Conservation (phyloP, 2,329 filamentous ascomycete species). For the Trichoderma sp. region DNA sequence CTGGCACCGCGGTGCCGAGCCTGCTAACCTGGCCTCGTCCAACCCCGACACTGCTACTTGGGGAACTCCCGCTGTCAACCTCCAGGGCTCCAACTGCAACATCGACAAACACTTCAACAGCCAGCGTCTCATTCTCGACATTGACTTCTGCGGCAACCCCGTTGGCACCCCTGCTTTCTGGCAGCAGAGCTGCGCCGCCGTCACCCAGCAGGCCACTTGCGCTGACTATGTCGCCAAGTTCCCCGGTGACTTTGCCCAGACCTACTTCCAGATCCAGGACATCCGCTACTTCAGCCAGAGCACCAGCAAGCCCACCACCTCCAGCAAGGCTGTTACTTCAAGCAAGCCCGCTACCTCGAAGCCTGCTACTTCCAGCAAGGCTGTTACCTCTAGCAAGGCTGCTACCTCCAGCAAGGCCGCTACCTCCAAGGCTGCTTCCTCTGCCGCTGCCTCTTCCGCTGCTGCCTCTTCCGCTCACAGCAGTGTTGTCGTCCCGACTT, state of each 20-base stretch:
- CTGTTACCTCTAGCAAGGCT: background rate
- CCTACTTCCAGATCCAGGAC: conserved; percentile 47
- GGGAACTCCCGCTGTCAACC: conserved; percentile 62
- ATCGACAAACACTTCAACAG: conserved; percentile 61
- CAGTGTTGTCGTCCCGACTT: background rate
- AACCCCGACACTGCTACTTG: conserved; percentile 62
- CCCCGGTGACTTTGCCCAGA: conserved; percentile 38
- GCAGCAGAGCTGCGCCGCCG: conserved; percentile 28
- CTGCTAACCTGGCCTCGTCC: conserved; percentile 37
- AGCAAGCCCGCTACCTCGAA: background rate
- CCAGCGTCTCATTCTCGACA: conserved; percentile 73
- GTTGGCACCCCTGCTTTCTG: conserved; percentile 44
- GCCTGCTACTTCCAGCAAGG: background rate
- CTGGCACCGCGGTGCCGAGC: conserved; percentile 35
- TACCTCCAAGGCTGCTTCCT: background rate
- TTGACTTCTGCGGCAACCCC: conserved; percentile 72
- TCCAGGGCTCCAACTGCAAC: conserved; percentile 59
- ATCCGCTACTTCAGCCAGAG: conserved; percentile 35
- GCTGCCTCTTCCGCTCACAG: background rate
- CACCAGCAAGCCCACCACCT: background rate
- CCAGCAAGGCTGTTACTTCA: background rate
- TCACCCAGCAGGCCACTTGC: conserved; percentile 33
- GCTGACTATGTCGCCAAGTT: conserved; percentile 38
- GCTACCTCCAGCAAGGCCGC: conserved; percentile 6
- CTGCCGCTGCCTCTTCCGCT: background rate